These are phyloP conservation scores for Wickerhamiella sergipiensis DNA, from an alignment of 805 yeast species.

Conservation along the genomic window DNA sequence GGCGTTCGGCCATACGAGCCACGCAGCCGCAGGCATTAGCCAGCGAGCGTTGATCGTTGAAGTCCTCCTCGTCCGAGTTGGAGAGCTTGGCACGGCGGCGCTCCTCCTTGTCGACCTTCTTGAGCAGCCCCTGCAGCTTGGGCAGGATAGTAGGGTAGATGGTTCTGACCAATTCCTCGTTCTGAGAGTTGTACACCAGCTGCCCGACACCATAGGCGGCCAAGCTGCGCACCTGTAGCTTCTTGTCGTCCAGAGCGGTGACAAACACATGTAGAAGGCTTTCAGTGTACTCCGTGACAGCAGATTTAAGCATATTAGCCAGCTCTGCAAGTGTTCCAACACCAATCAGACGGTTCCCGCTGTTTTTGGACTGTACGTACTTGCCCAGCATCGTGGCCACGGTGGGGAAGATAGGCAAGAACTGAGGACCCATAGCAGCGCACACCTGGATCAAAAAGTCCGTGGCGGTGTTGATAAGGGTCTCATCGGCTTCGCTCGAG, in stretches of 20 bases:
- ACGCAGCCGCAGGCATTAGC: constrained; percentile 98
- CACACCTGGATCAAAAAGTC: constrained; percentile 76
- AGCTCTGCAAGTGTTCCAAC: constrained; percentile 89
- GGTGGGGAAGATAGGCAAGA: constrained; percentile 66
- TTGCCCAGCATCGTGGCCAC: constrained; percentile 42
- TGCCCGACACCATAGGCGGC: constrained; percentile 95
- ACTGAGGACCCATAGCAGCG: constrained; percentile 64
- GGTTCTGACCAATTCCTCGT: constrained; percentile 43
- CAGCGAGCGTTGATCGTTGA: constrained; percentile 64
- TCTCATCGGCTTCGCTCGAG: constrained; percentile 42
- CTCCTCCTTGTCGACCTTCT: constrained; percentile 66
- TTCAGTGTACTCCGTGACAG: constrained; percentile 48
- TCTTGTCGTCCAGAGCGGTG: constrained; percentile 57
- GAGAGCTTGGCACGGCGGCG: constrained; percentile 25
- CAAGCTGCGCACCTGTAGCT: constrained; percentile 69
- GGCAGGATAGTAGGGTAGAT: constrained; percentile 56
- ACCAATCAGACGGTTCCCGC: constrained; percentile 65
- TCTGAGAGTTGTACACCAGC: constrained; percentile 38
- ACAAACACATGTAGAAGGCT: constrained; percentile 53
- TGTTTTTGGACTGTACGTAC: constrained; percentile 35
- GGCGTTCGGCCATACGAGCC: constrained; percentile 72
- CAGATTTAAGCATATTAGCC: constrained; percentile 53
- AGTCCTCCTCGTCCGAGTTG: constrained; percentile 58
- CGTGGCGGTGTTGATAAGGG: constrained; percentile 69
- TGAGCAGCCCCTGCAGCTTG: constrained; percentile 55